A percentile compares a stretch with the other conserved stretches of the same genome.
Conservation (phyloP, 2,329 filamentous ascomycete genomes). For the Epichloe scottii region DNA sequence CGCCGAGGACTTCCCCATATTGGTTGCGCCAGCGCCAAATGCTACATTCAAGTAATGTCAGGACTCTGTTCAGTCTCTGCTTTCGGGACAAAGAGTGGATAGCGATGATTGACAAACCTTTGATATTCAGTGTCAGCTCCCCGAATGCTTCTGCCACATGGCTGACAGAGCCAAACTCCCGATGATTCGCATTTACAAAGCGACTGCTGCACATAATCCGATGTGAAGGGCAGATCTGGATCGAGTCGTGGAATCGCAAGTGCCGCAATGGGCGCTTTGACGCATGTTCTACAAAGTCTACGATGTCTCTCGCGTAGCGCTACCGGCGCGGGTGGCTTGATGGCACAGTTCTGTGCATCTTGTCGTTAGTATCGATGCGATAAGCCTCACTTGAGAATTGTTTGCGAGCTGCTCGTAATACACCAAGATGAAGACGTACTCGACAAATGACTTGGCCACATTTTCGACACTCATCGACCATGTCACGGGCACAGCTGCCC, state of each 20-base stretch:
- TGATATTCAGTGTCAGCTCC: constrained; percentile 46
- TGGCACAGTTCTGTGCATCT: constrained; percentile 63
- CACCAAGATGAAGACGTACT: constrained; percentile 36
- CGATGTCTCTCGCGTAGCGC: constrained; percentile 65
- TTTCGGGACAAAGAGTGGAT: not conserved
- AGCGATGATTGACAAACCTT: constrained; percentile 26
- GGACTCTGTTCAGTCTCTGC: not conserved
- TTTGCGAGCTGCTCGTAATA: not conserved
- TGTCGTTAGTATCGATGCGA: constrained; percentile 4
- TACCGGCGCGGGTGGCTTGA: constrained; percentile 61
- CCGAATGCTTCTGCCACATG: constrained; percentile 63
- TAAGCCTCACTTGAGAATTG: not conserved
- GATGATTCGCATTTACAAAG: constrained; percentile 40
- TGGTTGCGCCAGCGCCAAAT: constrained; percentile 86
- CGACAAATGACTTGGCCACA: constrained; percentile 71
- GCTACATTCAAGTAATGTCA: constrained; percentile 18
- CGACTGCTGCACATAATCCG: constrained; percentile 42
- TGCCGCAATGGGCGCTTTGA: constrained; percentile 52
- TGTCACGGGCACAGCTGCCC: constrained; percentile 70
- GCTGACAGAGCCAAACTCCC: constrained; percentile 73
- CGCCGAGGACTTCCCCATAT: constrained; percentile 69
- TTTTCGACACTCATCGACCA: constrained; percentile 71
- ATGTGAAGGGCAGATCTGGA: constrained; percentile 33
- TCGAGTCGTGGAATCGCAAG: constrained; percentile 34
- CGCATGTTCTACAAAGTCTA: constrained; percentile 65